Percentiles rank a stretch among this genome's conserved stretches.
Conservation (phyloP, 108 stramenopile species). For the Nitzschia sp. region DNA sequence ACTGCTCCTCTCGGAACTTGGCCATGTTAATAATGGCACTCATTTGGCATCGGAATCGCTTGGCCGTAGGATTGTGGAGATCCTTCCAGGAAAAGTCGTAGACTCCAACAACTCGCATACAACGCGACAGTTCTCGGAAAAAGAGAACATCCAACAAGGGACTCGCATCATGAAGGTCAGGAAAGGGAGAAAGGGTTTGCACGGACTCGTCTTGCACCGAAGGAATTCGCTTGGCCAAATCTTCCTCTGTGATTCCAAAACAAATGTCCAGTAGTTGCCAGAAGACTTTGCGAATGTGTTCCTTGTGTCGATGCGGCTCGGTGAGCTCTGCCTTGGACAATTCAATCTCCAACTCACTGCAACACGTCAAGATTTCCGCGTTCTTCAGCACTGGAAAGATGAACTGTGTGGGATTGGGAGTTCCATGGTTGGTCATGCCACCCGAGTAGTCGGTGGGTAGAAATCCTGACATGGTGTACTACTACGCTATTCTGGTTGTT, state of each 20-base stretch:
- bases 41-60: constrained; percentile 83
- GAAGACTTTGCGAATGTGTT: constrained; percentile 75
- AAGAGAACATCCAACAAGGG: constrained; percentile 77
- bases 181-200: constrained; percentile 37
- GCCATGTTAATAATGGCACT: constrained; percentile 93
- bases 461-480: constrained; percentile 20
- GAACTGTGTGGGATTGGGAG: constrained; percentile 27
- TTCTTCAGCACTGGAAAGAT: constrained; percentile 85
- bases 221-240: constrained; percentile 27
- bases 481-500: no score
- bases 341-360: constrained; percentile 77
- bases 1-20: constrained; percentile 90
- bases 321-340: constrained; percentile 72
- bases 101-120: constrained; percentile 85
- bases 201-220: constrained; percentile 11
- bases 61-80: constrained; percentile 60
- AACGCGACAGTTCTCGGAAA: constrained; percentile 66
- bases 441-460: constrained; percentile 17
- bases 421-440: constrained; percentile 13
- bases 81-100: constrained; percentile 90
- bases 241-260: constrained; percentile 57
- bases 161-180: constrained; percentile 84
- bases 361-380: constrained; percentile 76
- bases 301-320: constrained; percentile 81
- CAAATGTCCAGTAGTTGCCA: constrained; percentile 62